These are phyloP conservation scores for Verbascum thapsus DNA, from an alignment of 257 asterid species.

Conservation along the genomic window DNA sequence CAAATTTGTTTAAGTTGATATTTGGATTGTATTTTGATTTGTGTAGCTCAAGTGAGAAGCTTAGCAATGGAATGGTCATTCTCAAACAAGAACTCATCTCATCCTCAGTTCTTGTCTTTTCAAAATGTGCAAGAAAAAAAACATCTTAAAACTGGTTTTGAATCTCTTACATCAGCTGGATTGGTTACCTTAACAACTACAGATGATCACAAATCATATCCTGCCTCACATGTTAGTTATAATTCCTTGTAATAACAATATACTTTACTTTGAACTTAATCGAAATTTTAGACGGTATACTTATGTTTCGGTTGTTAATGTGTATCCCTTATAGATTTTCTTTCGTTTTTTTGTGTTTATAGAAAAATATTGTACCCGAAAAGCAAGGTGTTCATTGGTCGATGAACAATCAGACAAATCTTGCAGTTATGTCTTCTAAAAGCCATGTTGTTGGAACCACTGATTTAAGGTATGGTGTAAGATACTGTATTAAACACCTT, in stretches of 20 bases:
- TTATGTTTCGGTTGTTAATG: no score
- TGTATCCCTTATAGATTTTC: no score
- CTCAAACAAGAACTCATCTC: conserved; percentile 37
- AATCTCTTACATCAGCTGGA: conserved; percentile 70
- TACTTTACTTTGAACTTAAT: background rate
- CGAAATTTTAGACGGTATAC: background rate
- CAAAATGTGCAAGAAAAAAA: conserved; percentile 46
- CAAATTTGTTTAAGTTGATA: conserved; percentile 11
- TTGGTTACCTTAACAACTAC: no score
- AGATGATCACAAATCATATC: no score
- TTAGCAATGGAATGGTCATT: conserved; percentile 48
- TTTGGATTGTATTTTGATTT: conserved; percentile 25
- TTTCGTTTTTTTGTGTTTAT: conserved; percentile 23
- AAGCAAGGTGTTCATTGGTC: conserved; percentile 44
- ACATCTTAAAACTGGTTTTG: conserved; percentile 51
- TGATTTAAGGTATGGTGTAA: conserved; percentile 54
- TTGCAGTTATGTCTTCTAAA: no score
- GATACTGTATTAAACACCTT: background rate
- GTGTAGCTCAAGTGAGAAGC: conserved; percentile 42
- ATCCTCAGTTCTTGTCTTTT: conserved; percentile 53
- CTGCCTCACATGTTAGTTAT: conserved; percentile 52
- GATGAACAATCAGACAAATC: conserved; percentile 16
- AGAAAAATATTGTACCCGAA: conserved; percentile 51
- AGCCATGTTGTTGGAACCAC: conserved; percentile 74
- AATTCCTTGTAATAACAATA: background rate